A percentile compares a stretch with the other conserved stretches of the same genome.
phyloP scores from a whole-genome alignment of 1,284 basidiomycete species.

The Melampsora americana region DNA sequence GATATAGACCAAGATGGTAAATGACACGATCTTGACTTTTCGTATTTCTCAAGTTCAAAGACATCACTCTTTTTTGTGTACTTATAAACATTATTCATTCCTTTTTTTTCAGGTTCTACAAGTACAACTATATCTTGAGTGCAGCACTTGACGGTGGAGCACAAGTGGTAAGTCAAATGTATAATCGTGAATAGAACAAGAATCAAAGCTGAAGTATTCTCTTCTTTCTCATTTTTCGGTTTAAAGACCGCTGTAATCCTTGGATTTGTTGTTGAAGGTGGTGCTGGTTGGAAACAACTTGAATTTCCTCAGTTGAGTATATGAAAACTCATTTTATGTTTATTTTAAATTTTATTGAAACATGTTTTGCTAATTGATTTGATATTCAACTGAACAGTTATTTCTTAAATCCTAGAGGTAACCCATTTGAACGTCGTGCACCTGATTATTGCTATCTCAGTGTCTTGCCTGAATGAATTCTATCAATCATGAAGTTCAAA shows the following conservation, averaged over 20 bases:
- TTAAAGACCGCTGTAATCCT: constrained; percentile 33
- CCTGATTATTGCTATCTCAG: constrained; percentile 34
- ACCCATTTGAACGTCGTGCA: constrained; percentile 13
- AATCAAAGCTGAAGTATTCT: neutral
- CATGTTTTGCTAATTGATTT: neutral
- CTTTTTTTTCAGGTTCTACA: constrained; percentile 20
- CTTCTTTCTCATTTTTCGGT: too few relatives aligned
- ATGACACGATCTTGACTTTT: neutral
- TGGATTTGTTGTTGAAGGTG: constrained; percentile 39
- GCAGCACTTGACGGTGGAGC: constrained; percentile 41
- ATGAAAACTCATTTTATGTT: neutral
- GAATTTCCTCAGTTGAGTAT: constrained; percentile 33
- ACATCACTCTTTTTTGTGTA: too few relatives aligned
- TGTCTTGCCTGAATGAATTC: constrained; percentile 8
- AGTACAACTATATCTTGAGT: constrained; percentile 39
- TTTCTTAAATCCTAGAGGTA: constrained; percentile 19
- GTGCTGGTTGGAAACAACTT: constrained; percentile 39
- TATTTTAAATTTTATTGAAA: neutral
- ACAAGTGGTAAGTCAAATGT: constrained; percentile 29
- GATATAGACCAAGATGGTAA: constrained; percentile 41
- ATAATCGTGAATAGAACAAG: neutral
- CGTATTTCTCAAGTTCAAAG: neutral
- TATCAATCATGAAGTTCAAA: too few relatives aligned
- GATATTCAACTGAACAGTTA: neutral
- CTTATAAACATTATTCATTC: too few relatives aligned